phyloP scores from a whole-genome alignment of 345 rosid genomes.

The Corchorus olitorius region DNA sequence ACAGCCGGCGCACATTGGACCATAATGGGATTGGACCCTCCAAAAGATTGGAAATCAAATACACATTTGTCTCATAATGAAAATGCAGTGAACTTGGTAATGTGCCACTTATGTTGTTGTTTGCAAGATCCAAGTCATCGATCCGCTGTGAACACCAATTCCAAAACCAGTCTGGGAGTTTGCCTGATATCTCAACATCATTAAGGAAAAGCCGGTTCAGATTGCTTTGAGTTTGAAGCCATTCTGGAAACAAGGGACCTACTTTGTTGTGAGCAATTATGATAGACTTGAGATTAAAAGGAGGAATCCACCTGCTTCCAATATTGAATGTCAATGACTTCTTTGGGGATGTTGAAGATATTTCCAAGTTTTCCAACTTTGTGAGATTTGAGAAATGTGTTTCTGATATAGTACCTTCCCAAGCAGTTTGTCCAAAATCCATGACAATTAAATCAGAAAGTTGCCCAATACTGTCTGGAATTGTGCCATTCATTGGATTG shows the following conservation, averaged over 20 bases:
- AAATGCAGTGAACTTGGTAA: background rate
- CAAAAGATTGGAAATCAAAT: background rate
- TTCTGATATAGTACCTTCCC: slow-evolving; percentile 48
- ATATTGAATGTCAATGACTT: background rate
- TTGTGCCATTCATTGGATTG: slow-evolving; percentile 46
- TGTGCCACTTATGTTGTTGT: background rate
- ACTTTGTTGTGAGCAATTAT: background rate
- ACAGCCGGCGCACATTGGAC: background rate
- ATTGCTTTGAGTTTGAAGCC: background rate
- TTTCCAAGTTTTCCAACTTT: slow-evolving; percentile 6
- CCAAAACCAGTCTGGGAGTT: background rate
- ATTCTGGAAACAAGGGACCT: background rate
- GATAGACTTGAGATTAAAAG: background rate
- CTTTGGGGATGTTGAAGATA: background rate
- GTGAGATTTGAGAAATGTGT: slow-evolving; percentile 43
- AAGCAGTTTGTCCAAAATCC: slow-evolving; percentile 40
- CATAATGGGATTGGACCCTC: slow-evolving; percentile 2
- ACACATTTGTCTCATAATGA: background rate
- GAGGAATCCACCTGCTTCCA: background rate
- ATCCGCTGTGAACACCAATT: background rate
- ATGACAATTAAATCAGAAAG: slow-evolving; percentile 36
- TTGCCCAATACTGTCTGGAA: slow-evolving; percentile 48
- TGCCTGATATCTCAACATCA: slow-evolving; percentile 7
- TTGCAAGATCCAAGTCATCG: slow-evolving; percentile 2
- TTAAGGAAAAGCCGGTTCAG: background rate